Evolutionary conservation across 495 filamentous ascomycete species (phyloP).

Genomic region (Trichoderma reesei): DNA sequence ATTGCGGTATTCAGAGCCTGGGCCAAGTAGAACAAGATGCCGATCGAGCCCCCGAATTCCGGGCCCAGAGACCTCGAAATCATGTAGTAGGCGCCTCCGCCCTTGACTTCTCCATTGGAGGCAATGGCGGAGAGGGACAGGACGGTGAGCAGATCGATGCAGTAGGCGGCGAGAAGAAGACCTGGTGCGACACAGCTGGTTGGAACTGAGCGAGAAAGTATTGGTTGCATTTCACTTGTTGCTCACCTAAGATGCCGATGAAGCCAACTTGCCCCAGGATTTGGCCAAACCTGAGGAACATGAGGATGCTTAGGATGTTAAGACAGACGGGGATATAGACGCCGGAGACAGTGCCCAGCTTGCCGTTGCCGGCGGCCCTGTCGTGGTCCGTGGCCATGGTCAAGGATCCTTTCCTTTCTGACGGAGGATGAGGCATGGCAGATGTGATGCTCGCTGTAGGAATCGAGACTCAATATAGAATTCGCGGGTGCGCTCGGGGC

Average conservation of each 20-base stretch:
- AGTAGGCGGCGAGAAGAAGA: slow-evolving; percentile 60
- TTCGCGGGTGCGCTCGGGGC: background rate
- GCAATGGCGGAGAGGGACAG: slow-evolving; percentile 83
- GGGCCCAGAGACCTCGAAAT: slow-evolving; percentile 81
- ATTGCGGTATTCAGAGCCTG: slow-evolving; percentile 79
- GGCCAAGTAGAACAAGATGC: slow-evolving; percentile 80
- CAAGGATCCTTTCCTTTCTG: slow-evolving; percentile 2
- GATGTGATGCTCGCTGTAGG: background rate
- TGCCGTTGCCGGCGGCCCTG: slow-evolving; percentile 30
- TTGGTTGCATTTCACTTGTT: background rate
- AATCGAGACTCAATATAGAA: background rate
- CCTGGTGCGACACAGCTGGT: slow-evolving; percentile 31
- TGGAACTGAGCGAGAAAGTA: background rate
- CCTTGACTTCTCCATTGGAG: slow-evolving; percentile 81
- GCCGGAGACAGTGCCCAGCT: slow-evolving; percentile 65
- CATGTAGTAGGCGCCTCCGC: slow-evolving; percentile 81
- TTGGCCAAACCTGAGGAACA: slow-evolving; percentile 79
- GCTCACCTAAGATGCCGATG: slow-evolving; percentile 66
- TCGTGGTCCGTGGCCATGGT: slow-evolving; percentile 24
- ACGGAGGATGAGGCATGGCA: background rate
- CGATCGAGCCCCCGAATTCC: slow-evolving; percentile 87
- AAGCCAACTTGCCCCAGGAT: slow-evolving; percentile 72
- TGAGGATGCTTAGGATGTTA: slow-evolving; percentile 87
- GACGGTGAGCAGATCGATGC: slow-evolving; percentile 73
- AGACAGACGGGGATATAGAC: slow-evolving; percentile 80